A percentile compares a stretch with the other conserved stretches of the same genome.
These are phyloP conservation scores for Diophrys appendiculata DNA, from an alignment of 73 alveolate species.

Conservation along the genomic window DNA sequence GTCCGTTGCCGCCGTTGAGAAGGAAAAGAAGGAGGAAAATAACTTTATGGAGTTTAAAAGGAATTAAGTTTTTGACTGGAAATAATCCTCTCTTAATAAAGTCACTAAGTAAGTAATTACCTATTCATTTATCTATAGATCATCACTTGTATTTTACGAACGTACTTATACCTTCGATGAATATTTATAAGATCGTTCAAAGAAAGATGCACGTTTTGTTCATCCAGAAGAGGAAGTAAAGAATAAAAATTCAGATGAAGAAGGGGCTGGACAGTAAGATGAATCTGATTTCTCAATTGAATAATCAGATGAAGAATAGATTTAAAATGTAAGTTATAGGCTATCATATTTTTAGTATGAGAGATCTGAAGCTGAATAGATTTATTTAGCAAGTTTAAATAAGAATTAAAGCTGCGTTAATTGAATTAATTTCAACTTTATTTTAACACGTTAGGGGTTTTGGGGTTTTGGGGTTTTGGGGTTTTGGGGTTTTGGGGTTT, in stretches of 20 bases:
- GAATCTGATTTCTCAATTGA: slow-evolving; percentile 7
- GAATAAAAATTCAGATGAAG: too few species aligned
- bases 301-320: not conserved
- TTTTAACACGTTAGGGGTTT: too few species aligned
- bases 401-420: too few species aligned
- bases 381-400: not conserved
- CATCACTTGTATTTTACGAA: slow-evolving; percentile 36
- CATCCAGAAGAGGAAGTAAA: slow-evolving; percentile 45
- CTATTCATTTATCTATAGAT: not conserved
- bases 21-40: not conserved
- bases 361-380: not conserved
- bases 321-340: too few species aligned
- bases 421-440: too few species aligned
- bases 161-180: slow-evolving; percentile 33
- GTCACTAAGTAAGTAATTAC: slow-evolving; percentile 33
- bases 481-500: too few species aligned
- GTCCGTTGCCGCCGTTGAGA: not conserved
- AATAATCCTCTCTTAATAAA: slow-evolving; percentile 22
- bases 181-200: slow-evolving; percentile 46
- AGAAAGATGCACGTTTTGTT: slow-evolving; percentile 53
- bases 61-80: slow-evolving; percentile 46
- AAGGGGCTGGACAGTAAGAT: slow-evolving; percentile 19
- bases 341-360: too few species aligned
- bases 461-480: too few species aligned
- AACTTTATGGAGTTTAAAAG: slow-evolving; percentile 26